These are phyloP conservation scores for Penicillium bialowiezense DNA, from an alignment of 495 filamentous ascomycete genomes.

Conservation along the genomic window DNA sequence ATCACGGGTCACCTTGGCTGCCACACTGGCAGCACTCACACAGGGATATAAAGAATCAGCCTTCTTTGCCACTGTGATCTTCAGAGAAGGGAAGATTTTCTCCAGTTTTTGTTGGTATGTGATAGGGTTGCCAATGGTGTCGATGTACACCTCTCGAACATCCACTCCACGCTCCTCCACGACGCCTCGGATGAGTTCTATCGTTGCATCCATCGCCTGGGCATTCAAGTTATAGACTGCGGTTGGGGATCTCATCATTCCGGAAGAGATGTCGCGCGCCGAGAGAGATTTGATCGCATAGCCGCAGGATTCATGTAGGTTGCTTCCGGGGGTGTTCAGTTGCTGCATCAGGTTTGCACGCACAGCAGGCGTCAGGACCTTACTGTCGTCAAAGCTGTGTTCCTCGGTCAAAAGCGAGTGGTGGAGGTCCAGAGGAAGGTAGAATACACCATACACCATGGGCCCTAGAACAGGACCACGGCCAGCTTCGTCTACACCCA, in stretches of 20 bases:
- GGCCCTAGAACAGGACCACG: slow-evolving; percentile 92
- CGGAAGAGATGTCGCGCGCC: slow-evolving; percentile 75
- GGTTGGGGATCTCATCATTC: slow-evolving; percentile 66
- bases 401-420: slow-evolving; percentile 67
- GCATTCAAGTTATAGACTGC: slow-evolving; percentile 89
- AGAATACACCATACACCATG: slow-evolving; percentile 95
- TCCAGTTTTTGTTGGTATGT: slow-evolving; percentile 83
- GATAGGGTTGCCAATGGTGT: slow-evolving; percentile 83
- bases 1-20: slow-evolving; percentile 93
- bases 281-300: slow-evolving; percentile 82
- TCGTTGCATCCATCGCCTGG: slow-evolving; percentile 95
- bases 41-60: slow-evolving; percentile 91
- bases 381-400: slow-evolving; percentile 90
- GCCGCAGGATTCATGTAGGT: slow-evolving; percentile 68
- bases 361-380: slow-evolving; percentile 71
- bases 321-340: slow-evolving; percentile 63
- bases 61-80: slow-evolving; percentile 92
- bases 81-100: slow-evolving; percentile 72
- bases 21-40: slow-evolving; percentile 90
- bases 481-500: slow-evolving; percentile 95
- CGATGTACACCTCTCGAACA: slow-evolving; percentile 86
- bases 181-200: slow-evolving; percentile 76
- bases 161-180: slow-evolving; percentile 68
- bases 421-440: slow-evolving; percentile 67
- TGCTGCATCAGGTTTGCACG: slow-evolving; percentile 72